phyloP scores from a whole-genome alignment of 2,329 filamentous ascomycete genomes.

The Alternaria ethzedia region DNA sequence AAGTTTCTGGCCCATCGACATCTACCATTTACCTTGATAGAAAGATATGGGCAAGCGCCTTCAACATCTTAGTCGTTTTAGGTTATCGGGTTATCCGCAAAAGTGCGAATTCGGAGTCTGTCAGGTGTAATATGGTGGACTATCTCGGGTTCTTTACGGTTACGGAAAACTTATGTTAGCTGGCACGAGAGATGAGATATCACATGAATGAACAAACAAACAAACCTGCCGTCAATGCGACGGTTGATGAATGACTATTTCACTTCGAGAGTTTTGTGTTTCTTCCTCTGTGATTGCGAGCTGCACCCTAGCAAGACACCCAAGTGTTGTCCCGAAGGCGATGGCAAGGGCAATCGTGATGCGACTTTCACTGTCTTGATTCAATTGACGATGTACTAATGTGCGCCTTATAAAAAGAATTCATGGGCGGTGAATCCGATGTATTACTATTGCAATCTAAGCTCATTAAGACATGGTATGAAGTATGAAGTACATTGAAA shows the following conservation, averaged over 20 bases:
- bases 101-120: conserved; percentile 42
- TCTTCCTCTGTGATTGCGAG: neutral
- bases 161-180: conserved; percentile 31
- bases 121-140: conserved; percentile 38
- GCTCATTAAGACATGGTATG: neutral
- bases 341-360: neutral
- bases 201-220: conserved; percentile 14
- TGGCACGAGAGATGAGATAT: conserved; percentile 27
- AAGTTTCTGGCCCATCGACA: conserved; percentile 30
- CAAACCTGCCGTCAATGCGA: conserved; percentile 1
- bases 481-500: neutral
- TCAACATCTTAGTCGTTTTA: conserved; percentile 37
- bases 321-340: neutral
- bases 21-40: conserved; percentile 41
- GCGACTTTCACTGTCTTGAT: neutral
- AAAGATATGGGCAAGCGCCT: conserved; percentile 35
- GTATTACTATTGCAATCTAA: neutral
- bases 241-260: neutral
- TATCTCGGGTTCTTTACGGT: conserved; percentile 25
- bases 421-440: neutral
- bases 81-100: conserved; percentile 35
- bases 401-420: neutral
- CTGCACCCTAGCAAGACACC: neutral
- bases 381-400: neutral
- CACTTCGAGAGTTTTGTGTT: too few relatives aligned